Evolutionary conservation across 2,329 filamentous ascomycete genomes (phyloP), one percentile per base, ranked within the genome.

Genomic region (Claviceps cyperi): DNA sequence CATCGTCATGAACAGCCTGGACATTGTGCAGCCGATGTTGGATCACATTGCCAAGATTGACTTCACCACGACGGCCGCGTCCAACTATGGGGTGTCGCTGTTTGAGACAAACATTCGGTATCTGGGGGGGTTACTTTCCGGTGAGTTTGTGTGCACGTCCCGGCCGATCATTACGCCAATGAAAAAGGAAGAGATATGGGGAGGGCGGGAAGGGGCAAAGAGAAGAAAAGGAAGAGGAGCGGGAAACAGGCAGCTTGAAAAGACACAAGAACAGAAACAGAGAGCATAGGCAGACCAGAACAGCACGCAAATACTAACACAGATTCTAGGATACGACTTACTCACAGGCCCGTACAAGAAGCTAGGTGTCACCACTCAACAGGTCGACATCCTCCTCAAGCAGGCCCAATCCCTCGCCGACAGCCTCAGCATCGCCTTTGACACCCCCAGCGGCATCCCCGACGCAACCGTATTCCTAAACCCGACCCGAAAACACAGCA

Each of bases 21-120:
- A 81, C 15, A 79, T 86, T 22, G 80, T 92, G 14, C 69, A 81
- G 41, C 71, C 80, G 49, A 89, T 94, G 54, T 65, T 94, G 19
- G 71, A 83, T 5, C 82, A 81, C 60, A 76, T 94, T 44, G 75
- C 79, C 0, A 76, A 67, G 0, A 83, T 94, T 59, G 72, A 94
- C 64, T 94, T 86, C 60, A 75, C 75, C 41, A 69, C 72, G 11
- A 85, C 83, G 1, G 51, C 55, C 4, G 51, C 54, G 47, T 49
- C 47, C 3, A 59, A 71, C 2, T 65, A 71, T 1, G 66, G 71
- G 9, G 80, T 94, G 46, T 91, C 84, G 38, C 66, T 95, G 7
- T 95, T 95, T 59, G 89, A 95, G 66, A 94, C 87, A 0, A 95
- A 86, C 0, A 94, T 95, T 60, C 81, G 89, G 28, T 94, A 94